Percentiles rank a stretch among this genome's conserved stretches.
These are phyloP conservation scores for Brassica balearica DNA, from an alignment of 441 rosid species.

Conservation along the genomic window DNA sequence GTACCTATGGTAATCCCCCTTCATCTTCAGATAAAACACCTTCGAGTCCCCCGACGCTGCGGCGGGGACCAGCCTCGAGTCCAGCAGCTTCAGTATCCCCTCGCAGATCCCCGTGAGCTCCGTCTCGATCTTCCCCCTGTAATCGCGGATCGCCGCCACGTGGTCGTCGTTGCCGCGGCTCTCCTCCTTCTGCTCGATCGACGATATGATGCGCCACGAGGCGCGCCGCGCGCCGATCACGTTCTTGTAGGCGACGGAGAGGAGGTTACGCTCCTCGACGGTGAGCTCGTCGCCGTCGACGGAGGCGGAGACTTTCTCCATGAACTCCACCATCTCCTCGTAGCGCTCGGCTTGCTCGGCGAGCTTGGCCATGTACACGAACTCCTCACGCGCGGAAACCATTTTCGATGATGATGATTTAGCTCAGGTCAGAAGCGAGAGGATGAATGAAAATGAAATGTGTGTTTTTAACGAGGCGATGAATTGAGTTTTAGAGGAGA, in stretches of 20 bases:
- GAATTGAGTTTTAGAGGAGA: conserved; percentile 40
- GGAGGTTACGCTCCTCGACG: conserved; percentile 75
- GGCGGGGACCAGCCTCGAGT: conserved; percentile 62
- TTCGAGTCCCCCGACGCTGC: conserved; percentile 71
- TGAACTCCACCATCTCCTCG: conserved; percentile 86
- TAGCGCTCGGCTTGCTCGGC: conserved; percentile 80
- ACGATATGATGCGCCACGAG: conserved; percentile 80
- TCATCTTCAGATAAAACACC: conserved; percentile 82
- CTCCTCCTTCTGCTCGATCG: conserved; percentile 86
- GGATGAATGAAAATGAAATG: not conserved
- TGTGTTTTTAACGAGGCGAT: conserved; percentile 15
- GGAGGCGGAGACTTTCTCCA: conserved; percentile 71
- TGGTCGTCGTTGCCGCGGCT: conserved; percentile 84
- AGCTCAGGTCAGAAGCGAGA: conserved; percentile 16
- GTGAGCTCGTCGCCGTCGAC: conserved; percentile 64
- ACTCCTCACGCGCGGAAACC: conserved; percentile 71
- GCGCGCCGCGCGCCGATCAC: conserved; percentile 84
- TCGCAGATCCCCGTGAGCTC: conserved; percentile 73
- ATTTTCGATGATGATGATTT: not conserved
- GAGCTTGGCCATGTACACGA: conserved; percentile 77
- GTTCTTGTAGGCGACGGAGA: conserved; percentile 81
- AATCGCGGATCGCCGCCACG: conserved; percentile 67
- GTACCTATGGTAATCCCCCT: conserved; percentile 78
- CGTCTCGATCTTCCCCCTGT: conserved; percentile 72
- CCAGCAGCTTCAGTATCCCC: conserved; percentile 71